Conservation (phyloP, 108 stramenopile species). For the Bacterosira constricta region DNA sequence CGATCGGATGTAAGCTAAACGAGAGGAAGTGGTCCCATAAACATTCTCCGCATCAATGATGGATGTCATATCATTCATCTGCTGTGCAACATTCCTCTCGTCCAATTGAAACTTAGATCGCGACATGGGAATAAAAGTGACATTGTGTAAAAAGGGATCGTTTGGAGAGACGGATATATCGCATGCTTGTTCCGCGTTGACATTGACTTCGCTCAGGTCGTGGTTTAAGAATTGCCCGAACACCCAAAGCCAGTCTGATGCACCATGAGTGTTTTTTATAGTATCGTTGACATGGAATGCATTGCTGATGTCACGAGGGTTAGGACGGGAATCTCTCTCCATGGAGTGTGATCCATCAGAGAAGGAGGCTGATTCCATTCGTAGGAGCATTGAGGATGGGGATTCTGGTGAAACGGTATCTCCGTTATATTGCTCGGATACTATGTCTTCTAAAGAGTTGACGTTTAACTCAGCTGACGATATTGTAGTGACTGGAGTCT, state of each 20-base stretch:
- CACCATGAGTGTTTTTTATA: background rate
- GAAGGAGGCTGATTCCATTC: background rate
- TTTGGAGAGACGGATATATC: constrained; percentile 14
- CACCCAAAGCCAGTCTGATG: constrained; percentile 28
- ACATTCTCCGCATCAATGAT: constrained; percentile 20
- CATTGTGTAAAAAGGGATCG: constrained; percentile 20
- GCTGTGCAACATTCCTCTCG: background rate
- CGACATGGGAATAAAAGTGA: constrained; percentile 3
- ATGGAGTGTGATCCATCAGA: background rate
- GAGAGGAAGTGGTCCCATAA: constrained; percentile 11
- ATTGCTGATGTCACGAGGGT: background rate
- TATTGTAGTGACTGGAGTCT: background rate
- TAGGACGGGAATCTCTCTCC: background rate
- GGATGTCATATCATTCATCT: constrained; percentile 18
- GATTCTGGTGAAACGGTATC: background rate
- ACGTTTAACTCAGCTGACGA: background rate
- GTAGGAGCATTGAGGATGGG: background rate
- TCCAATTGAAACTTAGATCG: background rate
- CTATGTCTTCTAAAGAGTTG: background rate
- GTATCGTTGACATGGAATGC: background rate
- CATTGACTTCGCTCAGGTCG: constrained; percentile 30
- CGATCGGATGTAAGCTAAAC: constrained; percentile 7
- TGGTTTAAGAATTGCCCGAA: constrained; percentile 47
- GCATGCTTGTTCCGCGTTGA: background rate
- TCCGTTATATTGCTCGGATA: background rate